phyloP scores from a whole-genome alignment of 352 stramenopile genomes.

The Thraustochytrium striatum region DNA sequence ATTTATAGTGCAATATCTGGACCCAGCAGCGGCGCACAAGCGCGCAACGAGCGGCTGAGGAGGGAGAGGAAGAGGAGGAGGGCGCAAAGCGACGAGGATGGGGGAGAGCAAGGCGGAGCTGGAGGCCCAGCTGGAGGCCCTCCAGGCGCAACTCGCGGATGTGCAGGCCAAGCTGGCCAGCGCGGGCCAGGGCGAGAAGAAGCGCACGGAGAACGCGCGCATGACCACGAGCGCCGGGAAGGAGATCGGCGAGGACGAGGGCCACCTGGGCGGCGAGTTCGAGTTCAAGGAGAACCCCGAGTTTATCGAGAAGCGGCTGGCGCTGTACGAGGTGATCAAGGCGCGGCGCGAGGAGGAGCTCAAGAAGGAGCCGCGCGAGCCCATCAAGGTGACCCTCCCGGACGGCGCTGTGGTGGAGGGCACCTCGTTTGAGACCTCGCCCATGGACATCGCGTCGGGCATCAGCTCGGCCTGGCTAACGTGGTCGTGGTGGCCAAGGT shows the following conservation, averaged over 20 bases:
- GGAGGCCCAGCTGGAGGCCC: background rate
- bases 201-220: conserved; percentile 32
- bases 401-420: conserved; percentile 88
- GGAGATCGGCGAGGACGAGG: conserved; percentile 50
- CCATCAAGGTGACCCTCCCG: conserved; percentile 93
- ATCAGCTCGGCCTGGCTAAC: conserved; percentile 92
- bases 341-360: conserved; percentile 61
- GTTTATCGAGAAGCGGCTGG: conserved; percentile 41
- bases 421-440: conserved; percentile 86
- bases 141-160: background rate
- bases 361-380: conserved; percentile 70
- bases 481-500: conserved; percentile 86
- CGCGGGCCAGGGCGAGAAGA: background rate
- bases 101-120: background rate
- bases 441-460: conserved; percentile 86
- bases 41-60: too few relatives aligned
- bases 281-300: conserved; percentile 53
- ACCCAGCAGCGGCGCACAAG: background rate
- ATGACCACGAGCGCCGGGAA: conserved; percentile 46
- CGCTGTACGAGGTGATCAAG: conserved; percentile 53
- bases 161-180: background rate
- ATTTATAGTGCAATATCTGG: too few relatives aligned
- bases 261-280: conserved; percentile 57
- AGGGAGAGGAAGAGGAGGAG: background rate
- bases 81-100: background rate